phyloP scores from a whole-genome alignment of 805 yeast genomes.

The Candida krabiensis region DNA sequence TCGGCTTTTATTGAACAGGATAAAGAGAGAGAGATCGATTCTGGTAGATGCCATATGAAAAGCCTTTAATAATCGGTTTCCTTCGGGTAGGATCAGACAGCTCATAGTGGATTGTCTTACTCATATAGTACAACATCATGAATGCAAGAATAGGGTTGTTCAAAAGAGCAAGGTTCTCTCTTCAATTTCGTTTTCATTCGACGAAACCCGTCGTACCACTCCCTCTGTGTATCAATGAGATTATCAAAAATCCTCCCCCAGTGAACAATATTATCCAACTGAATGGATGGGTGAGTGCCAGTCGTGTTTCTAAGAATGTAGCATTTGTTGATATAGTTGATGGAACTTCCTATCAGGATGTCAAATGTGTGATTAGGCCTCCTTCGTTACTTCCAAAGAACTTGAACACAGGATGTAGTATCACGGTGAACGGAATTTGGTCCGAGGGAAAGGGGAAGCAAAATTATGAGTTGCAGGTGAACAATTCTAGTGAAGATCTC shows the following conservation, averaged over 20 bases:
- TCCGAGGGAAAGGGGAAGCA: conserved; percentile 50
- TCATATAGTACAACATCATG: too few species aligned
- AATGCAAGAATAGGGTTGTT: too few species aligned
- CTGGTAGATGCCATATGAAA: too few species aligned
- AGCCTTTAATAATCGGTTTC: too few species aligned
- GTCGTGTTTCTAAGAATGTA: conserved; percentile 70
- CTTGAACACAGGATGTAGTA: conserved; percentile 40
- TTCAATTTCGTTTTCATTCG: too few species aligned
- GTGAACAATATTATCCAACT: conserved; percentile 42
- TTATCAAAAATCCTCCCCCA: conserved; percentile 36
- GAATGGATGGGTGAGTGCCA: conserved; percentile 74
- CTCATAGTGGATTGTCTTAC: too few species aligned
- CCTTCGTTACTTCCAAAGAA: conserved; percentile 30
- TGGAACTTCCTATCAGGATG: conserved; percentile 58
- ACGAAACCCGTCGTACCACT: conserved; percentile 11
- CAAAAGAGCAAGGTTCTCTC: too few species aligned
- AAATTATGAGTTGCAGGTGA: conserved; percentile 47
- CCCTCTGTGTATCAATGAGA: conserved; percentile 28
- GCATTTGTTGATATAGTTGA: conserved; percentile 81
- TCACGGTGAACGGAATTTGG: conserved; percentile 35
- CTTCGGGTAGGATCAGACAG: too few species aligned
- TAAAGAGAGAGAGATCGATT: too few species aligned
- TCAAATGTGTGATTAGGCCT: conserved; percentile 56
- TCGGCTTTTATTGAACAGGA: too few species aligned
- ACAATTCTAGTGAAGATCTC: conserved; percentile 28